Percentiles rank a stretch among this genome's conserved stretches.
Conservation (phyloP, 352 stramenopile genomes). For the Phytopythium delawarense region DNA sequence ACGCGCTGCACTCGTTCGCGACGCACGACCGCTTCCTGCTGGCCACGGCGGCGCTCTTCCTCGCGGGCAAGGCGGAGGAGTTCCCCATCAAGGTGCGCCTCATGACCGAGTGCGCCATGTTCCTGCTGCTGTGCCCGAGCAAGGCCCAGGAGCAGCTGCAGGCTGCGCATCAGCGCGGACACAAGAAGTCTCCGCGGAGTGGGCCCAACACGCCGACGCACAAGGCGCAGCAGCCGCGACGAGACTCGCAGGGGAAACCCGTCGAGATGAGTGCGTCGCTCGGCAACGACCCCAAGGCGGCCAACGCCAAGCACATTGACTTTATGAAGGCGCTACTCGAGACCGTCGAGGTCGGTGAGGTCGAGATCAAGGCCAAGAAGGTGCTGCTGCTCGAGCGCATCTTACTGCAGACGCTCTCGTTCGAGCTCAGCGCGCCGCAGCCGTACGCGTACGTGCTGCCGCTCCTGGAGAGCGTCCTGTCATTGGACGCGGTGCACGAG, state of each 20-base stretch:
- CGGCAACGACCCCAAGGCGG: conserved; percentile 47
- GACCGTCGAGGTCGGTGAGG: conserved; percentile 55
- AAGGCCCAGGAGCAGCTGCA: conserved; percentile 29
- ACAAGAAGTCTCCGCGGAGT: conserved; percentile 12
- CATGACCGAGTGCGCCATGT: conserved; percentile 73
- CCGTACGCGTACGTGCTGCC: conserved; percentile 58
- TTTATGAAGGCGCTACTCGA: conserved; percentile 59
- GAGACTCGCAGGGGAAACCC: conserved; percentile 27
- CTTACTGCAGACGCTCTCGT: conserved; percentile 68
- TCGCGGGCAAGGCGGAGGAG: conserved; percentile 72
- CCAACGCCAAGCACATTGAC: conserved; percentile 60
- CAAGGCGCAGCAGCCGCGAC: conserved; percentile 12
- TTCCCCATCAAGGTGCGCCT: conserved; percentile 76
- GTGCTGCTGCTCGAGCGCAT: conserved; percentile 72
- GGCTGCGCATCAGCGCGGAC: conserved; percentile 12
- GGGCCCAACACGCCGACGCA: conserved; percentile 16
- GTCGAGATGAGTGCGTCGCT: conserved; percentile 50
- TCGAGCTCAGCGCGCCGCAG: conserved; percentile 64
- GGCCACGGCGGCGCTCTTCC: conserved; percentile 67
- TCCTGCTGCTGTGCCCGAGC: conserved; percentile 43
- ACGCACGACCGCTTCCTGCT: conserved; percentile 79
- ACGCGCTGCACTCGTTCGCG: conserved; percentile 73
- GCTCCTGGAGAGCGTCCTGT: conserved; percentile 50
- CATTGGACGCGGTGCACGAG: conserved; percentile 52
- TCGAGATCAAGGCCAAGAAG: conserved; percentile 55